phyloP scores from a whole-genome alignment of 2,329 filamentous ascomycete species.

The Colletotrichum australisinense region DNA sequence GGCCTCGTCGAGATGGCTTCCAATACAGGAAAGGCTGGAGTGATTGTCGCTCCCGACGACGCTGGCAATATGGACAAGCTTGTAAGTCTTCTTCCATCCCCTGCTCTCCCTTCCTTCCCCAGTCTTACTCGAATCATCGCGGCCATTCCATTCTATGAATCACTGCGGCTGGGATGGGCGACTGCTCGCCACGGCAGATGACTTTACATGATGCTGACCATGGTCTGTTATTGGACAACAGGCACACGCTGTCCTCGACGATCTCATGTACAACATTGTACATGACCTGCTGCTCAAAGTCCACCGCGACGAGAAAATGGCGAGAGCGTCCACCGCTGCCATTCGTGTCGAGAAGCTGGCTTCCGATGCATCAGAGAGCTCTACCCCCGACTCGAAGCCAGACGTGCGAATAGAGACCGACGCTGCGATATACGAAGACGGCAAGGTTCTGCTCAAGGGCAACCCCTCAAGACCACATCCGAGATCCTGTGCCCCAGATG shows the following conservation, averaged over 20 bases:
- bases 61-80: constrained; percentile 67
- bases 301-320: constrained; percentile 83
- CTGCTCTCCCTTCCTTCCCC: background rate
- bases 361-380: constrained; percentile 64
- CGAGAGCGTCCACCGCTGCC: constrained; percentile 73
- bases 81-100: constrained; percentile 57
- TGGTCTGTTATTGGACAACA: constrained; percentile 42
- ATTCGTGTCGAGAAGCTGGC: constrained; percentile 73
- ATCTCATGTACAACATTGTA: constrained; percentile 80
- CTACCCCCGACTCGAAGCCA: constrained; percentile 63
- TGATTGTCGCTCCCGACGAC: constrained; percentile 65
- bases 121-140: background rate
- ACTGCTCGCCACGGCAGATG: background rate
- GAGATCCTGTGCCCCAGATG: constrained; percentile 81
- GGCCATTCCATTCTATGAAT: background rate
- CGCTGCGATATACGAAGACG: constrained; percentile 77
- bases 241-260: constrained; percentile 77
- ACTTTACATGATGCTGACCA: constrained; percentile 18
- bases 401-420: constrained; percentile 72
- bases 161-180: background rate
- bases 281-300: constrained; percentile 80
- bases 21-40: constrained; percentile 65
- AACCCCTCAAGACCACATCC: constrained; percentile 76
- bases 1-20: constrained; percentile 48
- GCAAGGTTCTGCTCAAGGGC: constrained; percentile 74